Base-by-base conservation (phyloP, 129 eudicot species). In the Chrysanthemum makinoi region DNA sequence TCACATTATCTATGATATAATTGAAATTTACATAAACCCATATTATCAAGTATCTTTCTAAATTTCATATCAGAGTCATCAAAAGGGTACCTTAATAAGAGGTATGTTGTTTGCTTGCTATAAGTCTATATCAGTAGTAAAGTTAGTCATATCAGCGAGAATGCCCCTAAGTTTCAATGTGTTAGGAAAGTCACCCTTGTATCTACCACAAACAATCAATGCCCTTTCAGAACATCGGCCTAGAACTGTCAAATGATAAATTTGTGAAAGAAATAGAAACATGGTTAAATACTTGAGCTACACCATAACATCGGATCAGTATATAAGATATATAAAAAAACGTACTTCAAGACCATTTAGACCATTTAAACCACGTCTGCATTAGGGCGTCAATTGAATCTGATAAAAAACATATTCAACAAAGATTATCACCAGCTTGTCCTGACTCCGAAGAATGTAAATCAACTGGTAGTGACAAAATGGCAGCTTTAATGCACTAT, bases 331-430 rank as follows among this genome's bases (percentile, higher is more conserved):
- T 39, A 74, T 3, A 62, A n/a, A 72, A 15, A 62, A 67, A 54
- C 81, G 49, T 86, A 94, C 96, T 93, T 89, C 95, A 59, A 83
- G 80, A 66, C 82, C 87, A 76, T 82, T 83, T 73, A 88, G 77
- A 39, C 63, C 62, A 70, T 87, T 83, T 47, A 87, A 80, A 67
- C 82, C 87, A 80, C 53, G 58, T 69, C 53, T 68, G 81, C 73
- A 94, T 65, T 57, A 82, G 86, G 72, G 65, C 83, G 55, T 89
- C 90, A 65, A 94, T 70, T 28, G 85, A 71, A 58, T 89, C 98
- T 94, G 93, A 52, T 75, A 30, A 75, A 65, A 54, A 35, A 54
- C 69, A 63, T 22, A 15, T 43, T 5, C 17, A 53, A 62, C 65
- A 69, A 39, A 54, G 18, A 19, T 13, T 50, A 43, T 72, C 76